phyloP scores from a whole-genome alignment of 306 rosid genomes.

The Astragalus membranaceus region DNA sequence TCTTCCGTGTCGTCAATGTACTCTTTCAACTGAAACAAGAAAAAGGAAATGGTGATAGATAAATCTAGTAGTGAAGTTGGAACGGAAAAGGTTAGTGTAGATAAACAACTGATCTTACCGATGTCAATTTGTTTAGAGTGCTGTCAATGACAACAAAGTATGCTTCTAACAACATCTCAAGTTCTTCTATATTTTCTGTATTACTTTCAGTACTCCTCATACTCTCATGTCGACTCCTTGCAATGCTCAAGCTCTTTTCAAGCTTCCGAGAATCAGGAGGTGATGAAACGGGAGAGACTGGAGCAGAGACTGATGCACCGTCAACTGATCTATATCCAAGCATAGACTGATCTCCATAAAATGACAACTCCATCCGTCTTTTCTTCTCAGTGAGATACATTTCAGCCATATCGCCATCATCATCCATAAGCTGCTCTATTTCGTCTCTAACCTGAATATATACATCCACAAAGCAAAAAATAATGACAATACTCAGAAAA shows the following conservation, averaged over 20 bases:
- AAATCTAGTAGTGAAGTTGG: slow-evolving; percentile 13
- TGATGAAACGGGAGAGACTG: slow-evolving; percentile 95
- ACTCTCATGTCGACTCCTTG: slow-evolving; percentile 94
- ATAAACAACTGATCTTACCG: slow-evolving; percentile 53
- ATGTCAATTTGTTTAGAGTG: slow-evolving; percentile 88
- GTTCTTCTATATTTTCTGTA: slow-evolving; percentile 91
- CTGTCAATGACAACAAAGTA: slow-evolving; percentile 97
- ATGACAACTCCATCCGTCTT: slow-evolving; percentile 73
- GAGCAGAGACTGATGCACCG: slow-evolving; percentile 84
- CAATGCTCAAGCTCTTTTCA: slow-evolving; percentile 83
- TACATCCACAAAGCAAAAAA: slow-evolving; percentile 19
- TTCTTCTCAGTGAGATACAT: slow-evolving; percentile 98
- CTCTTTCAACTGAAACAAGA: slow-evolving; percentile 81
- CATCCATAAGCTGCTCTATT: slow-evolving; percentile 99
- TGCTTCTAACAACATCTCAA: slow-evolving; percentile 98
- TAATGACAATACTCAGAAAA: background rate
- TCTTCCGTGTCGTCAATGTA: slow-evolving; percentile 98
- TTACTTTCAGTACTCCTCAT: slow-evolving; percentile 77
- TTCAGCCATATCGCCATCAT: slow-evolving; percentile 99
- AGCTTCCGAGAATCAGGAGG: slow-evolving; percentile 82
- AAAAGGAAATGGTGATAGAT: slow-evolving; percentile 12
- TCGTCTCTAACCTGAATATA: slow-evolving; percentile 87
- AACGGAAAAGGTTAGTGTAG: background rate
- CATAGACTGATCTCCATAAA: slow-evolving; percentile 80
- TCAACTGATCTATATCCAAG: slow-evolving; percentile 68